phyloP scores from a whole-genome alignment of 768 basidiomycete species.

The Leccinum rimulosum region DNA sequence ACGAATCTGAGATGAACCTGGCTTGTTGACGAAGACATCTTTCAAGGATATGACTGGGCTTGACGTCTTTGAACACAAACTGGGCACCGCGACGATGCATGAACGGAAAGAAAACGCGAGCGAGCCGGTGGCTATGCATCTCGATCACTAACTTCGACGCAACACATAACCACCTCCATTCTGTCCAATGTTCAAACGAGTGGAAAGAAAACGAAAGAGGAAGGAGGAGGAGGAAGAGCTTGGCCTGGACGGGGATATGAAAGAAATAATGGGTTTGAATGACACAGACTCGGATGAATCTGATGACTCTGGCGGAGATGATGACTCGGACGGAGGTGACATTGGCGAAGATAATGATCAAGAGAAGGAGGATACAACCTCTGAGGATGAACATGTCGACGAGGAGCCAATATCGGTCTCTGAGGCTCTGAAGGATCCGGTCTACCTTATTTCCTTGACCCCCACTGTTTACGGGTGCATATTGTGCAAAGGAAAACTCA shows the following conservation, averaged over 20 bases:
- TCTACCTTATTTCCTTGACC: constrained; percentile 57
- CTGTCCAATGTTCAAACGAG: constrained; percentile 70
- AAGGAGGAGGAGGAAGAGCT: constrained; percentile 63
- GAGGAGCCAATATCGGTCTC: constrained; percentile 50
- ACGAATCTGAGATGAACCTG: background rate
- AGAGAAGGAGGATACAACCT: constrained; percentile 27
- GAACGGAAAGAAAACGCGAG: constrained; percentile 25
- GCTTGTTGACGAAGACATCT: constrained; percentile 3
- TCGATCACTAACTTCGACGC: background rate
- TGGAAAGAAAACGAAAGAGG: constrained; percentile 62
- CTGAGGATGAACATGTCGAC: constrained; percentile 20
- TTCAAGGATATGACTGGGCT: constrained; percentile 11
- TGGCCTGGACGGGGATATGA: constrained; percentile 62
- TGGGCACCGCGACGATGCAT: constrained; percentile 29
- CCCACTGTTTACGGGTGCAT: constrained; percentile 59
- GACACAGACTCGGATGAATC: constrained; percentile 76
- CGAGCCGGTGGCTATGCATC: constrained; percentile 25
- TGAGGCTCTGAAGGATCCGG: constrained; percentile 60
- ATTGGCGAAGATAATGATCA: constrained; percentile 24
- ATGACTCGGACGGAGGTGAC: constrained; percentile 26
- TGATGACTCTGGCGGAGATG: constrained; percentile 30
- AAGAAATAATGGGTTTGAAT: constrained; percentile 61
- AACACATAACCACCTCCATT: background rate
- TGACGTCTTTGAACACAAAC: constrained; percentile 18
- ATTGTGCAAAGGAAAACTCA: constrained; percentile 68